These are phyloP conservation scores for Bolboschoenus planiculmis DNA, from an alignment of 176 grass and related monocot species.

Conservation along the genomic window DNA sequence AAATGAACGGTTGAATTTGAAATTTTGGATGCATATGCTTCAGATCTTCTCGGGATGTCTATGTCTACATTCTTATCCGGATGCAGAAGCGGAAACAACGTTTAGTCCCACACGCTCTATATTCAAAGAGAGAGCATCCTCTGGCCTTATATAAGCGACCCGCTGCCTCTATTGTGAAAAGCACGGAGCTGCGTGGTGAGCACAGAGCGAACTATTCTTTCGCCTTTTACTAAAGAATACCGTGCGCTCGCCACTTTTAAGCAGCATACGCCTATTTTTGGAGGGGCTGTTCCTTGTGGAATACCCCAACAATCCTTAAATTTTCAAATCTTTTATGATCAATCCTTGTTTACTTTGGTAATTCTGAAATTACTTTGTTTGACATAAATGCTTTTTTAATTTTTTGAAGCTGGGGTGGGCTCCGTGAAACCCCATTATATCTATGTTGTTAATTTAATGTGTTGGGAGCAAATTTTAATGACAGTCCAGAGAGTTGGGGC, in stretches of 20 bases:
- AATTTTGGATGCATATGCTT: too few relatives aligned
- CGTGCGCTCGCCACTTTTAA: slow-evolving; percentile 36
- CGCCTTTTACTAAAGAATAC: slow-evolving; percentile 75
- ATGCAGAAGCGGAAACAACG: not conserved
- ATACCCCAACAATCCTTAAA: not conserved
- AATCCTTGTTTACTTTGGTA: too few relatives aligned
- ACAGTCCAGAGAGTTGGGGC: too few relatives aligned
- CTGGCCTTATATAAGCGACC: not conserved
- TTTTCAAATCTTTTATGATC: not conserved
- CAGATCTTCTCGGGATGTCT: too few relatives aligned
- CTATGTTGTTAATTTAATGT: too few relatives aligned
- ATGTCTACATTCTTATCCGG: too few relatives aligned
- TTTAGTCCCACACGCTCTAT: not conserved
- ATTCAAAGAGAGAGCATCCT: not conserved
- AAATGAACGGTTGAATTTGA: too few relatives aligned
- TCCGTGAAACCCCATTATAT: too few relatives aligned
- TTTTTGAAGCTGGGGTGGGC: too few relatives aligned
- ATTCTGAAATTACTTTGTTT: too few relatives aligned
- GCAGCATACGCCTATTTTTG: slow-evolving; percentile 20
- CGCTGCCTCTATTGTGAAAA: not conserved
- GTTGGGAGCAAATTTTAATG: too few relatives aligned
- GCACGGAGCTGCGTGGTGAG: slow-evolving; percentile 50
- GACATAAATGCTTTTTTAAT: too few relatives aligned
- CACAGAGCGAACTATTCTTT: slow-evolving; percentile 66
- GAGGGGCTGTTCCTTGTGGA: not conserved